Evolutionary conservation across 257 asterid species (phyloP).

Genomic region (Solanum boliviense): DNA sequence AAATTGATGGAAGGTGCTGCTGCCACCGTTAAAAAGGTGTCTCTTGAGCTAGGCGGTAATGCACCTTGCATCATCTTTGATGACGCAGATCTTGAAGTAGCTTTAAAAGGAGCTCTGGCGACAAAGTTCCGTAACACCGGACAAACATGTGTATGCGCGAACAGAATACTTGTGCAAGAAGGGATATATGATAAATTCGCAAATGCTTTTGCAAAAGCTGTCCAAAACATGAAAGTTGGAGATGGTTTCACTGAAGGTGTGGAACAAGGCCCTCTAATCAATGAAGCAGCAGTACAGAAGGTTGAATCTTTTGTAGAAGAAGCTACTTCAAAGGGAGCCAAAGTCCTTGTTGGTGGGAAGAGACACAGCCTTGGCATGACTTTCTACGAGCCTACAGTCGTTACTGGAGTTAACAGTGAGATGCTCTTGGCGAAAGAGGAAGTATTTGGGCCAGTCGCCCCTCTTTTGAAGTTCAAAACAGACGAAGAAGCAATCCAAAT

Average conservation of each 20-base stretch:
- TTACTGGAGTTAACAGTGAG: constrained; percentile 67
- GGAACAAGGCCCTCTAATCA: constrained; percentile 91
- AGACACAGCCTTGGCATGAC: constrained; percentile 84
- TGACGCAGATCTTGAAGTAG: constrained; percentile 96
- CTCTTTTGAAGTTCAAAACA: constrained; percentile 80
- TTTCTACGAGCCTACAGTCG: constrained; percentile 88
- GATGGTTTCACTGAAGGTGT: constrained; percentile 93
- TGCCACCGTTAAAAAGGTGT: constrained; percentile 87
- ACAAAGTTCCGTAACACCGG: constrained; percentile 96
- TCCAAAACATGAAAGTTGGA: constrained; percentile 80
- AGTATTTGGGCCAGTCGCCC: constrained; percentile 97
- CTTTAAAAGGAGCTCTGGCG: constrained; percentile 84
- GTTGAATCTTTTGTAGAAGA: constrained; percentile 77
- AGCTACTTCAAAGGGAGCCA: constrained; percentile 96
- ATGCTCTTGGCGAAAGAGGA: constrained; percentile 88
- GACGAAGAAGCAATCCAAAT: constrained; percentile 84
- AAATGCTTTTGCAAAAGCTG: constrained; percentile 61
- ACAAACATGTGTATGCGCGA: constrained; percentile 97
- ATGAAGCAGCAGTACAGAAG: constrained; percentile 83
- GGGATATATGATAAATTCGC: constrained; percentile 84
- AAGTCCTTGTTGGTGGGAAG: constrained; percentile 75
- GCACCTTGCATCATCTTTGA: constrained; percentile 96
- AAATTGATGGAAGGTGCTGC: constrained; percentile 95
- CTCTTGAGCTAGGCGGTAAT: constrained; percentile 98
- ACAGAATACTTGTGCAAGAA: constrained; percentile 92